Evolutionary conservation across 805 yeast genomes (phyloP).

Genomic region (Pichia ethanolica): DNA sequence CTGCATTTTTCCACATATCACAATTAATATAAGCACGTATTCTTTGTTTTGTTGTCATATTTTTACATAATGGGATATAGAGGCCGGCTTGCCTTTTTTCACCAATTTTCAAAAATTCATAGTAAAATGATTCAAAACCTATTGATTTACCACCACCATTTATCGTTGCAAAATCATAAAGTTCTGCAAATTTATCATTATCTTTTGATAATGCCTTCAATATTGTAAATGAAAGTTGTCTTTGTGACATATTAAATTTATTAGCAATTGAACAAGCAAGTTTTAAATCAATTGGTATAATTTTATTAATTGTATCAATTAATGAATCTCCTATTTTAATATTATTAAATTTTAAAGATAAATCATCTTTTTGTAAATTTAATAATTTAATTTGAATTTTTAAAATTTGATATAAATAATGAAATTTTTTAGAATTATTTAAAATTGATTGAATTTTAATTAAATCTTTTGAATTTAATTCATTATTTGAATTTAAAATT

Average conservation of each 20-base stretch:
- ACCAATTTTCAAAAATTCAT: conserved; percentile 44
- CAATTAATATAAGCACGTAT: conserved; percentile 2
- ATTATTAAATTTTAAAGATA: conserved; percentile 13
- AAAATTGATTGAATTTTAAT: not conserved
- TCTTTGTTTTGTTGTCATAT: conserved; percentile 30
- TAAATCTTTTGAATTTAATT: not conserved
- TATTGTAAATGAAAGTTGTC: conserved; percentile 47
- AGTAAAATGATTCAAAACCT: conserved; percentile 60
- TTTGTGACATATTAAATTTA: conserved; percentile 50
- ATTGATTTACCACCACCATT: conserved; percentile 53
- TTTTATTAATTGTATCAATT: conserved; percentile 38
- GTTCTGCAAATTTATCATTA: conserved; percentile 48
- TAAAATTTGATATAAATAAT: conserved; percentile 33
- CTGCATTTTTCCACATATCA: conserved; percentile 10
- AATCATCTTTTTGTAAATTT: conserved; percentile 31
- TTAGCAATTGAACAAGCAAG: conserved; percentile 42
- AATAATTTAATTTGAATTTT: conserved; percentile 38
- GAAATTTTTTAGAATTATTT: conserved; percentile 25
- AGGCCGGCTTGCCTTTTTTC: conserved; percentile 52
- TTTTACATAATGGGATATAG: conserved; percentile 48
- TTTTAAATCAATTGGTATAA: conserved; percentile 42
- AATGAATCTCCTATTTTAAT: conserved; percentile 26
- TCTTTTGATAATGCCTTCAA: conserved; percentile 40
- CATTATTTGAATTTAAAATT: not conserved
- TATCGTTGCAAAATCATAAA: conserved; percentile 43